phyloP scores from a whole-genome alignment of 805 yeast species.

The Aciculoconidium aculeatum region DNA sequence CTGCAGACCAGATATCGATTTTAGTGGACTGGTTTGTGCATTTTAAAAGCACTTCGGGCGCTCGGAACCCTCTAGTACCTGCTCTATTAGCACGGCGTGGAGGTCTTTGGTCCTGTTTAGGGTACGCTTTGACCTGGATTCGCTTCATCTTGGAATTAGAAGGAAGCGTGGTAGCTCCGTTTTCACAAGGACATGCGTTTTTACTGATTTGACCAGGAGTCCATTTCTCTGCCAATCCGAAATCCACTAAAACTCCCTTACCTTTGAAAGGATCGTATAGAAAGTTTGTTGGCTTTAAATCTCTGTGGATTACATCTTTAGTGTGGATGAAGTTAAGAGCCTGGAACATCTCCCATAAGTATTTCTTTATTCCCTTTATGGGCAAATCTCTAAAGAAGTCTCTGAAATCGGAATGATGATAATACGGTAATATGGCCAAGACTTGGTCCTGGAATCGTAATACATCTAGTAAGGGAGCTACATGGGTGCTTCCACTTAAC shows the following conservation, averaged over 20 bases:
- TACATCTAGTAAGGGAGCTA: slow-evolving; percentile 89
- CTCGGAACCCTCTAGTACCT: slow-evolving; percentile 91
- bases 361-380: slow-evolving; percentile 69
- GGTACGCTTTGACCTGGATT: slow-evolving; percentile 48
- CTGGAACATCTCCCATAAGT: slow-evolving; percentile 71
- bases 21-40: slow-evolving; percentile 78
- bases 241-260: slow-evolving; percentile 82
- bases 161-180: slow-evolving; percentile 11
- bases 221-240: slow-evolving; percentile 77
- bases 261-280: slow-evolving; percentile 60
- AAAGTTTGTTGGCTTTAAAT: slow-evolving; percentile 56
- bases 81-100: slow-evolving; percentile 95
- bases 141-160: slow-evolving; percentile 10
- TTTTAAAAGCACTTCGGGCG: slow-evolving; percentile 86
- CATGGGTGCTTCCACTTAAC: slow-evolving; percentile 61
- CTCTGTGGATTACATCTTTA: slow-evolving; percentile 38
- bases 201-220: slow-evolving; percentile 8
- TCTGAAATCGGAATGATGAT: slow-evolving; percentile 85
- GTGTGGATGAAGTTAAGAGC: slow-evolving; percentile 61
- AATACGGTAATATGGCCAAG: slow-evolving; percentile 86
- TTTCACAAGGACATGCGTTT: slow-evolving; percentile 50
- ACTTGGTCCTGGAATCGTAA: slow-evolving; percentile 86
- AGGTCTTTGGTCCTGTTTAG: slow-evolving; percentile 81
- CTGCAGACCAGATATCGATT: slow-evolving; percentile 91
- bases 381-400: slow-evolving; percentile 79